phyloP scores from a whole-genome alignment of 768 basidiomycete species.

The Phanerochaete sordida region DNA sequence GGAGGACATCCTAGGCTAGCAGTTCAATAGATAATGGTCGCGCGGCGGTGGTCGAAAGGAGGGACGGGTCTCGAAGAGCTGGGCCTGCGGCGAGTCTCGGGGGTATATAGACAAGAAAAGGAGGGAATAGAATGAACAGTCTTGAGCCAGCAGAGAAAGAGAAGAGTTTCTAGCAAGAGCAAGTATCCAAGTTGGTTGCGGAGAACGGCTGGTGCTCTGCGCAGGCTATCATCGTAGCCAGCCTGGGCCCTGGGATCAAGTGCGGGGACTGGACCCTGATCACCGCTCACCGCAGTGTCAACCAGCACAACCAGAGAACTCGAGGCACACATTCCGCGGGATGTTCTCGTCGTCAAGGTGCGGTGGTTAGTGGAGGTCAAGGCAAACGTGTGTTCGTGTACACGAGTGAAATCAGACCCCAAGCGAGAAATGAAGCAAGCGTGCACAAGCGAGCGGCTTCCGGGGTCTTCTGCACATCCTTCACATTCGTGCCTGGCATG shows the following conservation, averaged over 20 bases:
- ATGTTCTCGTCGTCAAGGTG: too few relatives aligned
- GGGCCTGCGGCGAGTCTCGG: not conserved
- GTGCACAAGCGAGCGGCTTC: not conserved
- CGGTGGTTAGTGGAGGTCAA: not conserved
- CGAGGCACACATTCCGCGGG: too few relatives aligned
- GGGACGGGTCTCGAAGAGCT: not conserved
- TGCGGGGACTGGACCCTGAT: not conserved
- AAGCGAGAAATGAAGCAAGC: not conserved
- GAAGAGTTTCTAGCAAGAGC: constrained; percentile 1
- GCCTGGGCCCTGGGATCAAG: not conserved
- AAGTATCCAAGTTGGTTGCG: constrained; percentile 10
- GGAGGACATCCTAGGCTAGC: not conserved
- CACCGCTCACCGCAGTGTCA: not conserved
- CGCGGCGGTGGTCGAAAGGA: not conserved
- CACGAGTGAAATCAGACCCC: not conserved
- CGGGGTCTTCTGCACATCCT: not conserved
- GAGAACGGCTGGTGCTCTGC: not conserved
- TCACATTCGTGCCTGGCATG: too few relatives aligned
- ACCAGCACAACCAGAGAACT: too few relatives aligned
- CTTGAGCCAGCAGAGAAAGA: constrained; percentile 5
- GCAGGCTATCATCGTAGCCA: not conserved
- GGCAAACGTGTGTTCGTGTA: not conserved
- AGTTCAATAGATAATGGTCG: not conserved
- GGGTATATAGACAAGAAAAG: not conserved
- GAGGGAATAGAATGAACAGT: constrained; percentile 1